Conservation (phyloP, 2,329 filamentous ascomycete species). For the Lasiodiplodia theobromae region DNA sequence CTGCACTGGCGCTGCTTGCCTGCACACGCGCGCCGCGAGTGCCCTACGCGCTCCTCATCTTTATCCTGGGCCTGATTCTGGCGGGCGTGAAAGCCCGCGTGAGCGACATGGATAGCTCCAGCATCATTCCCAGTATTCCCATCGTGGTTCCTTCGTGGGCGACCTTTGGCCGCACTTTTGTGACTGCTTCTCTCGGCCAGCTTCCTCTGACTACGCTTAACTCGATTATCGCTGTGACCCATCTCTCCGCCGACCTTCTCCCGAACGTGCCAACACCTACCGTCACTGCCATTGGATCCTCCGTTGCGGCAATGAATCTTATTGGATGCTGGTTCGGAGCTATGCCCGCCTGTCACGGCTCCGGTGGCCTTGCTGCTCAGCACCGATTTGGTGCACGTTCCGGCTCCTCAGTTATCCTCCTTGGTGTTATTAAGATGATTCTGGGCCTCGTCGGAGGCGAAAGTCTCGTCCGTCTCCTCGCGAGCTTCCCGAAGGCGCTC, state of each 20-base stretch:
- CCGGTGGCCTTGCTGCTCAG: constrained; percentile 88
- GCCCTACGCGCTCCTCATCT: constrained; percentile 80
- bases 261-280: constrained; percentile 64
- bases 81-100: constrained; percentile 54
- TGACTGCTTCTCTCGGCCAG: constrained; percentile 80
- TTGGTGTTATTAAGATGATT: constrained; percentile 77
- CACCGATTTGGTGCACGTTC: constrained; percentile 90
- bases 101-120: constrained; percentile 34
- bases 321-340: constrained; percentile 88
- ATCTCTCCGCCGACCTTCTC: constrained; percentile 78
- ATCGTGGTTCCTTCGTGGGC: constrained; percentile 53
- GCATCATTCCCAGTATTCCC: constrained; percentile 51
- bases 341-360: constrained; percentile 95
- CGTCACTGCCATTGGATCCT: constrained; percentile 79
- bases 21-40: constrained; percentile 71
- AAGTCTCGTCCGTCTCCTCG: constrained; percentile 73
- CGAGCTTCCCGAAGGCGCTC: constrained; percentile 75
- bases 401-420: constrained; percentile 80
- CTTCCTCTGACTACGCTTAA: constrained; percentile 91
- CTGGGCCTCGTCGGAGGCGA: constrained; percentile 76
- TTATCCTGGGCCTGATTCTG: constrained; percentile 71
- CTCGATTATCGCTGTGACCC: constrained; percentile 86
- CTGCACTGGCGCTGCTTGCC: constrained; percentile 73
- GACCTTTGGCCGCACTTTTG: constrained; percentile 61
- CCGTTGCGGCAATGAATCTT: constrained; percentile 84